Base-by-base conservation (phyloP, 108 stramenopile species). In the Phaeodactylum tricornutum region DNA sequence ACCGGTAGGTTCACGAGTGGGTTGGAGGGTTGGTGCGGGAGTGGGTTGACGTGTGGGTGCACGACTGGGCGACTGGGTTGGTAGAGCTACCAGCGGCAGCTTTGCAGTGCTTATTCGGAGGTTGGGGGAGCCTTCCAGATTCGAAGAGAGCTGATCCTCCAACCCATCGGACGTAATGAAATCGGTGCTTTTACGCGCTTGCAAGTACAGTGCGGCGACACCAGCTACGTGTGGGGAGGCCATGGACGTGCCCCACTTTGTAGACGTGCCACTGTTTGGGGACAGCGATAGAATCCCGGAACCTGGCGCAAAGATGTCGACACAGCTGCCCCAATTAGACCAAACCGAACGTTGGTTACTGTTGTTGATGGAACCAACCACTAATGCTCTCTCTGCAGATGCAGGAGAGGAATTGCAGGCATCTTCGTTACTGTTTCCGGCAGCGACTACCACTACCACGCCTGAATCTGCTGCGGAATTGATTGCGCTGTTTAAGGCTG, bases 161-260 rank as follows among this genome's bases (percentile, higher is more conserved):
- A n/a, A n/a, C n/a, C n/a, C n/a, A n/a, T n/a, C n/a, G n/a, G n/a
- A n/a, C n/a, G n/a, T n/a, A n/a, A n/a, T n/a, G n/a, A n/a, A n/a
- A n/a, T n/a, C n/a, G n/a, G n/a, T n/a, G n/a, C n/a, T n/a, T n/a
- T n/a, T n/a, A n/a, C n/a, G n/a, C n/a, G 38, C 38, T 8, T 45
- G 24, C 20, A 45, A 25, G 26, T 45, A 45, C 48, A 77, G 60
- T 0, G 87, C 87, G 8, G 74, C 74, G 16, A 74, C 75, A 29
- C 78, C 87, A 0, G 81, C 63, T 4, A 88, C 81, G 33, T 84
- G 82, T 14, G 82, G 77, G 6, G 61, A 41, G 7, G 82, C 77
- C 74, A 78, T 81, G 22, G 59, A 66, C 15, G 75, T 77, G 8
- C 75, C 74, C 12, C 31, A 37, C 1, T 51, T 37, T 43, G 34